These are phyloP conservation scores for Psilocybe subaeruginosa DNA, from an alignment of 768 basidiomycete species.

Conservation along the genomic window DNA sequence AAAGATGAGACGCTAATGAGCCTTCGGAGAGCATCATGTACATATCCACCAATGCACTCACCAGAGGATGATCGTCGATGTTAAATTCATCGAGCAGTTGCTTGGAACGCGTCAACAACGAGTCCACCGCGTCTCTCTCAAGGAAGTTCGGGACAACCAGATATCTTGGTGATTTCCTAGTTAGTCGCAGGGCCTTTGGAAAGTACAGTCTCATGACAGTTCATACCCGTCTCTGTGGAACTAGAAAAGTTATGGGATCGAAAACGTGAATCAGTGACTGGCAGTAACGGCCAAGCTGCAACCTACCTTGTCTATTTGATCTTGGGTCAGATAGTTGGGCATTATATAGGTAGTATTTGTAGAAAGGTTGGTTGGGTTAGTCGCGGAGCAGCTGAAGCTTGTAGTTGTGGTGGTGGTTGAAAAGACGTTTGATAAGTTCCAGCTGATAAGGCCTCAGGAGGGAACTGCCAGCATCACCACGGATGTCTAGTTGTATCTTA, in stretches of 20 bases:
- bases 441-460: too few relatives aligned
- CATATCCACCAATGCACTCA: conserved; percentile 31
- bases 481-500: not conserved
- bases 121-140: conserved; percentile 51
- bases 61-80: conserved; percentile 79
- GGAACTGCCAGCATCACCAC: not conserved
- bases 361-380: not conserved
- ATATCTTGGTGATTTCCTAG: conserved; percentile 52
- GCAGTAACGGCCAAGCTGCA: not conserved
- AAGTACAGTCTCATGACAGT: conserved; percentile 3
- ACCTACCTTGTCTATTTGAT: conserved; percentile 61
- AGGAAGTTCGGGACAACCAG: conserved; percentile 80
- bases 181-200: not conserved
- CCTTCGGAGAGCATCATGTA: too few relatives aligned
- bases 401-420: too few relatives aligned
- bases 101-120: conserved; percentile 71
- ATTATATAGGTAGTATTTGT: conserved; percentile 16
- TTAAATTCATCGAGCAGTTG: conserved; percentile 80
- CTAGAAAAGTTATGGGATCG: conserved; percentile 16
- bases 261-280: not conserved
- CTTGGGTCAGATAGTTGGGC: conserved; percentile 53
- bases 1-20: too few relatives aligned
- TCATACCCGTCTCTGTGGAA: conserved; percentile 34
- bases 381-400: too few relatives aligned
- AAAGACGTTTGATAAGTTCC: too few relatives aligned